These are phyloP conservation scores for Ilyonectria robusta DNA, from an alignment of 2,329 filamentous ascomycete genomes.

Conservation along the genomic window DNA sequence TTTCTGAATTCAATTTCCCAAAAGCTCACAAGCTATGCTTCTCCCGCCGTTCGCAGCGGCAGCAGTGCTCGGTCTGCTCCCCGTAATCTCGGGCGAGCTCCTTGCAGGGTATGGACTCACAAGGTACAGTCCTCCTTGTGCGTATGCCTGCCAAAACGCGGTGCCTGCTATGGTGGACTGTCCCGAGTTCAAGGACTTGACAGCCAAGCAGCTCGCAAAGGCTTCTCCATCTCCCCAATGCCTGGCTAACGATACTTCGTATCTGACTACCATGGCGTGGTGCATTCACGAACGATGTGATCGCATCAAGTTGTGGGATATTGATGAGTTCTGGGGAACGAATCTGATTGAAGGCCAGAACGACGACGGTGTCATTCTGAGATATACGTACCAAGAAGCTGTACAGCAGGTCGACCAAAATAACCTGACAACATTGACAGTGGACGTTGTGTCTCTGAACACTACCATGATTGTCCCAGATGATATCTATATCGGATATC, in stretches of 20 bases:
- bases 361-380: neutral
- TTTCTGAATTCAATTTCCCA: neutral
- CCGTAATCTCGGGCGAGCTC: neutral
- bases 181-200: conserved; percentile 7
- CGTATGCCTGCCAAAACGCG: conserved; percentile 10
- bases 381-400: neutral
- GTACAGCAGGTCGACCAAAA: neutral
- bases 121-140: conserved; percentile 19
- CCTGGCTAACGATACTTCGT: conserved; percentile 7
- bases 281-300: conserved; percentile 19
- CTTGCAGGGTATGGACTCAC: conserved; percentile 23
- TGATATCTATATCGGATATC: neutral
- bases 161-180: conserved; percentile 21
- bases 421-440: neutral
- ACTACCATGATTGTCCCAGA: neutral
- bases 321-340: conserved; percentile 24
- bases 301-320: neutral
- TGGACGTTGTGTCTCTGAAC: neutral
- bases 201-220: neutral
- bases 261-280: conserved; percentile 23
- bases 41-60: neutral
- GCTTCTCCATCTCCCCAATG: conserved; percentile 19
- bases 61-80: neutral
- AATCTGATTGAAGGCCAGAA: neutral
- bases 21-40: neutral